Base-by-base conservation (phyloP, 2,329 filamentous ascomycete genomes). In the Harringtonia lauricola region DNA sequence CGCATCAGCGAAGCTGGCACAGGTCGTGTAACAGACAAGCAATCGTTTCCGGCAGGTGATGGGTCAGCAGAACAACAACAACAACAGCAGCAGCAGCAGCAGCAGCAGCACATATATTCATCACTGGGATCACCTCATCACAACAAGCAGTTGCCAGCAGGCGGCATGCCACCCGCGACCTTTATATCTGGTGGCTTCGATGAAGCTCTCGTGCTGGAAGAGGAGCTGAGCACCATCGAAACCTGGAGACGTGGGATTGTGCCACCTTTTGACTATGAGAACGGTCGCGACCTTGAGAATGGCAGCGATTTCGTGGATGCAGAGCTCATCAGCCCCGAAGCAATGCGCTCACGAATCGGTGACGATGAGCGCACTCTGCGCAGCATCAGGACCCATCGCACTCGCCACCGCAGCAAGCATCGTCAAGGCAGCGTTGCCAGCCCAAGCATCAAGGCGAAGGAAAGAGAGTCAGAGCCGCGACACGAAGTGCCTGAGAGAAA, bases 151-250 rank as follows among this genome's bases (percentile, higher is more conserved):
- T 19, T 15, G 8, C 26, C 34, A 14, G 34, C 13, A 4, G 34
- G 34, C 48, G 46, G 15, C 59, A 58, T 36, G 54, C 57, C 30
- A 48, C 28, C 39, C 2, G 18, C 44, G 6, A 40, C 36, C 0
- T 17, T 36, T 5, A 13, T 35, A 6, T 44, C 44, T 1, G 44
- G 39, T 18, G 47, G 61, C 36, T 64, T 69, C 35, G 71, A 79
- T 41, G 74, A 79, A 54, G 73, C 74, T 0, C 60, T 77, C n/a
- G 64, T 77, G 2, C 53, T 77, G 14, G 70, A 76, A 46, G 72
- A 77, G 47, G 72, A 77, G 51, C 59, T 79, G 18, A 76, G 72
- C 61, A 64, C 64, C 18, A 79, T 79, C 38, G 75, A 79, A 55
- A 64, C 62, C 0, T 79, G 75, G 75, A 65, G 72, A 8, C 62